Base-by-base conservation (phyloP, 495 filamentous ascomycete genomes). In the Beverwykella pulmonaria region DNA sequence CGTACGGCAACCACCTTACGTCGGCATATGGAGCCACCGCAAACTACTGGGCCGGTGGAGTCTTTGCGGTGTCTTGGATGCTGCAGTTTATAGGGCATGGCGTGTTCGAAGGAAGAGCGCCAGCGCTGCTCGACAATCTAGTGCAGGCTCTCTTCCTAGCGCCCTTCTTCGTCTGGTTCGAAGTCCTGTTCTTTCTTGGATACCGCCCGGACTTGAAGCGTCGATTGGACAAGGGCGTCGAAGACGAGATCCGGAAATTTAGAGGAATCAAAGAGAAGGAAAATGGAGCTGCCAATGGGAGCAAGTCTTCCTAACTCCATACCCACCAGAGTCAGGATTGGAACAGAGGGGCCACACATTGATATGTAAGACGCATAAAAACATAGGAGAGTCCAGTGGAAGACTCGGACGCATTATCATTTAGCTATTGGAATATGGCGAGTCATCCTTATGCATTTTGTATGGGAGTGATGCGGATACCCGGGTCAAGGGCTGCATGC, bases 151-250 rank as follows among this genome's bases (percentile, higher is more conserved):
- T 97, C 58, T 88, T 98, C 63, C 82, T 98, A n/a, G 94, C 94
- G 0, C 94, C 94, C n/a, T 86, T 98, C 68, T 98, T 98, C 72
- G 92, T 98, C 30, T 98, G 93, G 90, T 88, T 98, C 74, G 93
- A 98, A 81, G 79, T 96, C 19, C 79, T 98, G 23, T 98, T 98
- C 79, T 87, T 82, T 72, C 86, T 93, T 58, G 94, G 94, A 6
- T 98, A 98, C 77, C 84, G 94, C 25, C 90, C 89, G 0, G 93
- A 93, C 74, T 78, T 98, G 73, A 90, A 91, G 78, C 81, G 83
- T 53, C 83, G 94, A 41, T 83, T 97, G 34, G 85, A 92, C 54
- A 86, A 88, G 68, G 88, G 82, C 27, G 90, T 97, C 2, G 76
- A 86, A 74, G 76, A 83, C 63, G 90, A 94, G 75, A 78, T 91